phyloP scores from a whole-genome alignment of 495 filamentous ascomycete species.

The Penicillium goetzii region DNA sequence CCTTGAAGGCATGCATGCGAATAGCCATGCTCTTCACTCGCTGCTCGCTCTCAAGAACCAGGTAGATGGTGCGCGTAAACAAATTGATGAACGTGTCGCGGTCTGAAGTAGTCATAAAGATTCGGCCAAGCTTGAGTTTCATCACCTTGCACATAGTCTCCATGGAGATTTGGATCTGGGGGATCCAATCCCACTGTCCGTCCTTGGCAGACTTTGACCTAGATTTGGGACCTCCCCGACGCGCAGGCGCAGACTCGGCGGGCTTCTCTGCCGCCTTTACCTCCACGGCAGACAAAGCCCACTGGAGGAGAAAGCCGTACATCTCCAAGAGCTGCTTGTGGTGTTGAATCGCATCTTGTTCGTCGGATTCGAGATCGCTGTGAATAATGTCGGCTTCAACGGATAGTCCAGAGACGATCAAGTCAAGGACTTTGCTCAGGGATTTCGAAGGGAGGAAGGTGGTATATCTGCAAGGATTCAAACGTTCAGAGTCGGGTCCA shows the following conservation, averaged over 20 bases:
- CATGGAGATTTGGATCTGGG: slow-evolving; percentile 84
- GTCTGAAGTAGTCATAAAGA: slow-evolving; percentile 96
- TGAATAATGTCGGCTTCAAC: slow-evolving; percentile 85
- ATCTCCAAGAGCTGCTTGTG: slow-evolving; percentile 93
- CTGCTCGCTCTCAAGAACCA: slow-evolving; percentile 92
- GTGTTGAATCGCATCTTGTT: slow-evolving; percentile 80
- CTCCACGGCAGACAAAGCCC: slow-evolving; percentile 91
- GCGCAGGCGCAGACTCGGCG: slow-evolving; percentile 66
- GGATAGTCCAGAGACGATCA: slow-evolving; percentile 92
- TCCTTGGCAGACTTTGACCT: slow-evolving; percentile 76
- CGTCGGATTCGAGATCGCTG: slow-evolving; percentile 86
- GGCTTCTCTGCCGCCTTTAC: slow-evolving; percentile 88
- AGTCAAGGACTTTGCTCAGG: slow-evolving; percentile 90
- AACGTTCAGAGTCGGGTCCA: slow-evolving; percentile 63
- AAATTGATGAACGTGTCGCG: slow-evolving; percentile 91
- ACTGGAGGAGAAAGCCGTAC: slow-evolving; percentile 92
- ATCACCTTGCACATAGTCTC: slow-evolving; percentile 95
- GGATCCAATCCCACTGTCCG: slow-evolving; percentile 82
- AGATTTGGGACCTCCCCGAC: slow-evolving; percentile 76
- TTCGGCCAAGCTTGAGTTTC: slow-evolving; percentile 86
- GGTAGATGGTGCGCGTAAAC: slow-evolving; percentile 91
- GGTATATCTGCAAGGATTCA: slow-evolving; percentile 75
- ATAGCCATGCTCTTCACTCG: slow-evolving; percentile 88
- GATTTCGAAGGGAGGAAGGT: slow-evolving; percentile 76
- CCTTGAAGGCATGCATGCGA: slow-evolving; percentile 96